phyloP scores from a whole-genome alignment of 306 rosid species.

The Mimosa bimucronata region DNA sequence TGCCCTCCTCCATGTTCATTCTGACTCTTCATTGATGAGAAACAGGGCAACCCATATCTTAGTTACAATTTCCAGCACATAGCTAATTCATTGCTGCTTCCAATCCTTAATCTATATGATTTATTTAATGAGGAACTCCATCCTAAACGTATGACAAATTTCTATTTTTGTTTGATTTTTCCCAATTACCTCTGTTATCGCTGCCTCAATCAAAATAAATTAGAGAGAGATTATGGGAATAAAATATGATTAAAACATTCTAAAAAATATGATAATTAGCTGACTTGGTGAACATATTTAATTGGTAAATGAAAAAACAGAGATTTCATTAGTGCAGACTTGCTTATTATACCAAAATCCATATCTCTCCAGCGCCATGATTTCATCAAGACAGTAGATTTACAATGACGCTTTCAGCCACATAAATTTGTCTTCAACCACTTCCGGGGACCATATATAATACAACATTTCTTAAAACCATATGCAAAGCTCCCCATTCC shows the following conservation, averaged over 20 bases:
- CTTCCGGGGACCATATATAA: background rate
- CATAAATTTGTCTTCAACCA: background rate
- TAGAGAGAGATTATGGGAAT: too few species aligned
- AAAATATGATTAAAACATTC: too few species aligned
- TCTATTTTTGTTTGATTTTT: too few species aligned
- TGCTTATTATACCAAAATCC: background rate
- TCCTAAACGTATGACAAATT: too few species aligned
- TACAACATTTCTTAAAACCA: background rate
- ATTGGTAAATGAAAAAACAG: too few species aligned
- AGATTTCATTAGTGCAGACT: background rate
- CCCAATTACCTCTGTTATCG: too few species aligned
- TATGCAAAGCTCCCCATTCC: background rate
- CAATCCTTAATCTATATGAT: too few species aligned
- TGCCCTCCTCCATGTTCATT: background rate
- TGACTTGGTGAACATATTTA: too few species aligned
- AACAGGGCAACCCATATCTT: background rate
- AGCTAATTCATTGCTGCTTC: too few species aligned
- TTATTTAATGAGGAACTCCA: too few species aligned
- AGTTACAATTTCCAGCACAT: background rate
- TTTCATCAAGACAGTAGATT: conserved; percentile 3
- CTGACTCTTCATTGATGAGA: background rate
- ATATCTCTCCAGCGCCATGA: background rate
- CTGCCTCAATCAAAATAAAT: too few species aligned
- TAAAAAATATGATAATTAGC: too few species aligned
- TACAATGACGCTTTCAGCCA: conserved; percentile 19